These are phyloP conservation scores for Lentinula lateritia DNA, from an alignment of 768 basidiomycete species.

Conservation along the genomic window DNA sequence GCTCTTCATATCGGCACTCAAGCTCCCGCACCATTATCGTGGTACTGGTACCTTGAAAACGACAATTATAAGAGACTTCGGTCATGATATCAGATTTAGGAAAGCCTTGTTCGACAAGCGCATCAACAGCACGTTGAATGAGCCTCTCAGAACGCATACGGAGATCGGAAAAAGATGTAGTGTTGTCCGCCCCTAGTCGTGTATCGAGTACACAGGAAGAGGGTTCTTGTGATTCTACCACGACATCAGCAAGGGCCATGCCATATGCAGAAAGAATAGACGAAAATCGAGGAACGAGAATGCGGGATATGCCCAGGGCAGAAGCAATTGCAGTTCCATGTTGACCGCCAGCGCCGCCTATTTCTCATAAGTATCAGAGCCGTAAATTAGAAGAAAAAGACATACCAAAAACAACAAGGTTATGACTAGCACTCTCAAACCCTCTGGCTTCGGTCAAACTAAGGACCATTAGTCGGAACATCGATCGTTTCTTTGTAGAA, in stretches of 20 bases:
- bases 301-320: constrained; percentile 54
- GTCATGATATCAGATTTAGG: constrained; percentile 58
- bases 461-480: neutral
- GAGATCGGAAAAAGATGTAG: neutral
- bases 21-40: constrained; percentile 56
- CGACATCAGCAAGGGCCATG: constrained; percentile 49
- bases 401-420: constrained; percentile 38
- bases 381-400: neutral
- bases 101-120: constrained; percentile 25
- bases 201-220: neutral
- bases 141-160: neutral
- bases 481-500: neutral
- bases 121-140: constrained; percentile 22
- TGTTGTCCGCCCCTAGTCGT: neutral
- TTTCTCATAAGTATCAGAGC: constrained; percentile 40
- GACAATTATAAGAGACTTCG: constrained; percentile 77
- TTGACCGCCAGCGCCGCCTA: constrained; percentile 60
- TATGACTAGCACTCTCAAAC: constrained; percentile 73
- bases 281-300: constrained; percentile 60
- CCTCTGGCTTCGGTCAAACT: constrained; percentile 81
- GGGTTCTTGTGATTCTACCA: neutral
- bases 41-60: constrained; percentile 54
- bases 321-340: constrained; percentile 63
- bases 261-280: constrained; percentile 69
- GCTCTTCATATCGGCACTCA: constrained; percentile 26